These are phyloP conservation scores for Stemphylium lycopersici DNA, from an alignment of 2,329 filamentous ascomycete genomes.

Conservation along the genomic window DNA sequence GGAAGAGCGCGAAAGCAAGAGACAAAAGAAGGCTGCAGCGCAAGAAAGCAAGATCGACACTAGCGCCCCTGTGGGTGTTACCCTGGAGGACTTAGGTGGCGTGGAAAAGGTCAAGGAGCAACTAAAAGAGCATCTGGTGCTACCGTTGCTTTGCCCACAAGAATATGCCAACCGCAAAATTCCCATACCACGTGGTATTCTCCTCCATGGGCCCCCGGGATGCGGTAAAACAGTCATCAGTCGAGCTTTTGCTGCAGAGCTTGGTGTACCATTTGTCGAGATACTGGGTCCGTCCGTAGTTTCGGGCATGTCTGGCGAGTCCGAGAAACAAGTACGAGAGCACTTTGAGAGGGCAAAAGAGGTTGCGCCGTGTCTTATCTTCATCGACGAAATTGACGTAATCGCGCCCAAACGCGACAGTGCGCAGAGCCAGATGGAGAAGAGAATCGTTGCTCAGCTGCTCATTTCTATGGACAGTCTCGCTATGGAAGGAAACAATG, in stretches of 20 bases:
- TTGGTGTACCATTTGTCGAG: slow-evolving; percentile 79
- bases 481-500: slow-evolving; percentile 70
- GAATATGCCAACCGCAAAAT: slow-evolving; percentile 70
- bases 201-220: slow-evolving; percentile 82
- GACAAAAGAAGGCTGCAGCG: slow-evolving; percentile 58
- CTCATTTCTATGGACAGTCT: slow-evolving; percentile 84
- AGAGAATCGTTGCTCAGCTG: slow-evolving; percentile 82
- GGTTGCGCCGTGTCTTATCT: slow-evolving; percentile 85
- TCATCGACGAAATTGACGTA: slow-evolving; percentile 90
- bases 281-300: slow-evolving; percentile 83
- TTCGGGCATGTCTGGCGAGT: slow-evolving; percentile 87
- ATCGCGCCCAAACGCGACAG: slow-evolving; percentile 87
- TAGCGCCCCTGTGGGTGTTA: slow-evolving; percentile 70
- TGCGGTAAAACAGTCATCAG: slow-evolving; percentile 88
- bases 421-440: slow-evolving; percentile 86
- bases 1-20: slow-evolving; percentile 71
- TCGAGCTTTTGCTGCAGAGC: slow-evolving; percentile 76
- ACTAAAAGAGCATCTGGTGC: slow-evolving; percentile 72
- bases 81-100: slow-evolving; percentile 75
- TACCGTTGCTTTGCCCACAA: slow-evolving; percentile 72
- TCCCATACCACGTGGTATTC: slow-evolving; percentile 73
- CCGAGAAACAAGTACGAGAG: slow-evolving; percentile 83
- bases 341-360: slow-evolving; percentile 87
- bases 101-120: slow-evolving; percentile 74
- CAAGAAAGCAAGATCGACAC: slow-evolving; percentile 59